These are phyloP conservation scores for Sequoia sempervirens DNA, from an alignment of 75 land plant species.

Conservation along the genomic window DNA sequence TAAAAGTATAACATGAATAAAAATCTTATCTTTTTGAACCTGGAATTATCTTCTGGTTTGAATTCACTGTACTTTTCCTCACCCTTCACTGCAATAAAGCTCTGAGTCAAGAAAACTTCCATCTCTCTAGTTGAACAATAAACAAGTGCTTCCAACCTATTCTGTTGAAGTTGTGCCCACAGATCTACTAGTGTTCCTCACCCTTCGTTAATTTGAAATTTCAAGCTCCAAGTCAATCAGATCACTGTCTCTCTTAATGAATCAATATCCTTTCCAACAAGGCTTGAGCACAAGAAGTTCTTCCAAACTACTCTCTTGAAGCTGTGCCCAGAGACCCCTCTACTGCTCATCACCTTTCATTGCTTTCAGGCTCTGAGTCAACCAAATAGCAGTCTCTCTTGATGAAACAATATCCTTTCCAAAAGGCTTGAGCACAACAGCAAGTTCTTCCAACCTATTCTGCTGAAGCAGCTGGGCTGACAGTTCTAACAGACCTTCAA, in stretches of 20 bases:
- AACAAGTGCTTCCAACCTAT: slow-evolving; percentile 81
- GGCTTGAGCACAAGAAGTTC: slow-evolving; percentile 92
- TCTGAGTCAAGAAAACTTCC: slow-evolving; percentile 92
- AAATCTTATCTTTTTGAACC: background rate
- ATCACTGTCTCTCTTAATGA: slow-evolving; percentile 97
- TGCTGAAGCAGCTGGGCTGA: slow-evolving; percentile 79
- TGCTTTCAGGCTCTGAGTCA: slow-evolving; percentile 89
- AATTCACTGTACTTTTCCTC: background rate
- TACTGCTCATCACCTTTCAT: slow-evolving; percentile 4
- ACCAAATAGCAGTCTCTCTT: slow-evolving; percentile 98
- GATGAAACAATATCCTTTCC: slow-evolving; percentile 95
- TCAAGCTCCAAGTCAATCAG: slow-evolving; percentile 92
- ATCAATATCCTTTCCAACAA: slow-evolving; percentile 85
- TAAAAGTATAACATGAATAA: background rate
- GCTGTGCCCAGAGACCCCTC: slow-evolving; percentile 37
- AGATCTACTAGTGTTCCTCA: background rate
- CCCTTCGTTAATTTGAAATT: slow-evolving; percentile 48
- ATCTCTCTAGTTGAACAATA: slow-evolving; percentile 94
- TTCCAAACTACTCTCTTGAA: slow-evolving; percentile 75
- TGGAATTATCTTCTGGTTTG: background rate
- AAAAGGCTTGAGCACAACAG: slow-evolving; percentile 90
- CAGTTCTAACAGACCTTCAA: slow-evolving; percentile 89
- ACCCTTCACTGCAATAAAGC: slow-evolving; percentile 47
- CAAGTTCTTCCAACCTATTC: slow-evolving; percentile 84
- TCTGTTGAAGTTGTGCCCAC: slow-evolving; percentile 71